Evolutionary conservation across 2,329 filamentous ascomycete genomes (phyloP).

Genomic region (Pseudogymnoascus sp.): DNA sequence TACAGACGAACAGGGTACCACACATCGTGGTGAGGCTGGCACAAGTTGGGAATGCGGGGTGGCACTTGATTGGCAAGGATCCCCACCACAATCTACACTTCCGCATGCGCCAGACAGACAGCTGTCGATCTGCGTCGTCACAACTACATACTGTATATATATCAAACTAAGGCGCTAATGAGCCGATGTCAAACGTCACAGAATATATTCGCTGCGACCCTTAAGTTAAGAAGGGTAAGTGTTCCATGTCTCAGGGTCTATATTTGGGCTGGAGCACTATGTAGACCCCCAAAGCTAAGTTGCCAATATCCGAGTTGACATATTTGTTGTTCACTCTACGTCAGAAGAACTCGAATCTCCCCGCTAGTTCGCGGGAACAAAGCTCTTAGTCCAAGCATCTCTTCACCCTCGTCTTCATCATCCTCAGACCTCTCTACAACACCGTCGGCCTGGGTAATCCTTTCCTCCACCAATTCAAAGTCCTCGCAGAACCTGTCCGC

Average conservation of each 20-base stretch:
- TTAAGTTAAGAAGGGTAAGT: neutral
- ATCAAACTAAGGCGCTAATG: neutral
- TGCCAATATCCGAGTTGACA: neutral
- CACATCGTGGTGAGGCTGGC: neutral
- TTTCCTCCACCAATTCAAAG: slow-evolving; percentile 65
- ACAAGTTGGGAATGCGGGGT: neutral
- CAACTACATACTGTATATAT: slow-evolving; percentile 6
- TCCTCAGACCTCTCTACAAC: slow-evolving; percentile 23
- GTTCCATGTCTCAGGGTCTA: neutral
- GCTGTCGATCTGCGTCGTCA: neutral
- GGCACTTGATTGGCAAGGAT: slow-evolving; percentile 1
- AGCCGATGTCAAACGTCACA: neutral
- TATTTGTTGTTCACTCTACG: slow-evolving; percentile 16
- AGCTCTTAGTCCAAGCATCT: slow-evolving; percentile 22
- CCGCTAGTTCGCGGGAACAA: slow-evolving; percentile 30
- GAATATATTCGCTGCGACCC: neutral
- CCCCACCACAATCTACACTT: slow-evolving; percentile 3
- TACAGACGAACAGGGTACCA: slow-evolving; percentile 3
- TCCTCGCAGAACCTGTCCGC: slow-evolving; percentile 77
- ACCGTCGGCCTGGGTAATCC: slow-evolving; percentile 53
- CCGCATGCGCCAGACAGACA: slow-evolving; percentile 6
- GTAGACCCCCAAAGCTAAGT: neutral
- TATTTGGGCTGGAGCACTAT: neutral
- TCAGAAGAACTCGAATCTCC: slow-evolving; percentile 30
- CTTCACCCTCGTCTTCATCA: slow-evolving; percentile 19